Conservation (phyloP, 2,329 filamentous ascomycete genomes). For the Amphichorda felina region DNA sequence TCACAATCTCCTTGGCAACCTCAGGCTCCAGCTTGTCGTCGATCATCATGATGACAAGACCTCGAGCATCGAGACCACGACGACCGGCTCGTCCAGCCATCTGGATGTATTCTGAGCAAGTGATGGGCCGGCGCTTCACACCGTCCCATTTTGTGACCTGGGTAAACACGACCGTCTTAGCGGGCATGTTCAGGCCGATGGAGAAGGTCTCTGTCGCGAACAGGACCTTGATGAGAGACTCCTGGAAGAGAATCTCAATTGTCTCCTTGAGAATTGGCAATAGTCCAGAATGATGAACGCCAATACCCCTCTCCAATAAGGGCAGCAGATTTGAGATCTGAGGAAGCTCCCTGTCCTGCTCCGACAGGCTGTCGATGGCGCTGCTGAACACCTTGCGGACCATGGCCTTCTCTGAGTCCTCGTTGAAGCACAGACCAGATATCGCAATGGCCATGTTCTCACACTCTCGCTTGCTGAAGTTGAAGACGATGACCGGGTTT, state of each 20-base stretch:
- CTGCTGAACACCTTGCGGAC: constrained; percentile 89
- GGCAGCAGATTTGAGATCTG: constrained; percentile 89
- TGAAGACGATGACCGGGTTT: constrained; percentile 98
- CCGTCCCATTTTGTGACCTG: constrained; percentile 95
- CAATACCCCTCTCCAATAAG: constrained; percentile 80
- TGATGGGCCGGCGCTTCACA: constrained; percentile 66
- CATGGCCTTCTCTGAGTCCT: constrained; percentile 89
- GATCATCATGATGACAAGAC: constrained; percentile 99
- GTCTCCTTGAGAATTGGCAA: constrained; percentile 96
- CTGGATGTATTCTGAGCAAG: constrained; percentile 92
- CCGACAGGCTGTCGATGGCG: constrained; percentile 83
- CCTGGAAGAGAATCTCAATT: constrained; percentile 97
- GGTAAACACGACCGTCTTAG: constrained; percentile 98
- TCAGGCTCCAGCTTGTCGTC: constrained; percentile 92
- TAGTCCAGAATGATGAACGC: constrained; percentile 92
- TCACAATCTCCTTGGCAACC: constrained; percentile 88
- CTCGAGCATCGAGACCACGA: constrained; percentile 91
- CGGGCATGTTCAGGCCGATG: constrained; percentile 97
- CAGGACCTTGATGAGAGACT: constrained; percentile 92
- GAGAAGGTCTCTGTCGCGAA: constrained; percentile 99
- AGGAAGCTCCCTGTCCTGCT: constrained; percentile 77
- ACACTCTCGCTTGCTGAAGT: constrained; percentile 96
- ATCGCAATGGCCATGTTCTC: constrained; percentile 83
- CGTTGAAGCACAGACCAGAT: constrained; percentile 83
- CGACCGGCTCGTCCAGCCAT: constrained; percentile 97